A percentile compares a stretch with the other conserved stretches of the same genome.
Evolutionary conservation across 345 rosid species (phyloP).

Genomic region (Noccaea caerulescens): DNA sequence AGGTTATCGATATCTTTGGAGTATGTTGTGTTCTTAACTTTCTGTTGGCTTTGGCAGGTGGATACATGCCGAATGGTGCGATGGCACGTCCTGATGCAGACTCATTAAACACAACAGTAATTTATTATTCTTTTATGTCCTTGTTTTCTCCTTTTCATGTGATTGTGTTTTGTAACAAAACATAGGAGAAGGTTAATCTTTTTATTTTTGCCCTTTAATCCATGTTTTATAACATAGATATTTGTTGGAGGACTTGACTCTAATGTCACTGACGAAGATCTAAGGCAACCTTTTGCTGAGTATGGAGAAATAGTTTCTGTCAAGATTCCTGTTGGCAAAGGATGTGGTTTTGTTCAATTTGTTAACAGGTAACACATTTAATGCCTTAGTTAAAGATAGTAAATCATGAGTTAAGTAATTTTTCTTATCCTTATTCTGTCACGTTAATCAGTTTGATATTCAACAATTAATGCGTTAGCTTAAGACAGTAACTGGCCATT

Average conservation of each 20-base stretch:
- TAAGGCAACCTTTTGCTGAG: conserved; percentile 76
- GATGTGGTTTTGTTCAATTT: conserved; percentile 95
- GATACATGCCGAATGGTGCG: conserved; percentile 68
- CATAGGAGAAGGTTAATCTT: conserved; percentile 21
- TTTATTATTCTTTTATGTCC: conserved; percentile 10
- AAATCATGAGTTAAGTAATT: not conserved
- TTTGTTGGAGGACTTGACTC: conserved; percentile 98
- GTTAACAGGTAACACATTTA: conserved; percentile 63
- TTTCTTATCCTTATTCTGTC: not conserved
- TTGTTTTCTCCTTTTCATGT: conserved; percentile 27
- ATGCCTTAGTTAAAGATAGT: not conserved
- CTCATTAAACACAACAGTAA: conserved; percentile 84
- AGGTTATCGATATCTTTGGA: no score
- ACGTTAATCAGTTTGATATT: not conserved
- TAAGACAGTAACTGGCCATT: no score
- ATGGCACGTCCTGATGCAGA: conserved; percentile 67
- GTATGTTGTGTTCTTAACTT: not conserved
- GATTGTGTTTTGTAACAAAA: not conserved
- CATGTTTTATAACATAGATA: conserved; percentile 57
- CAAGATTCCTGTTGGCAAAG: conserved; percentile 88
- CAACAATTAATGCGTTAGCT: not conserved
- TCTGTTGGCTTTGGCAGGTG: conserved; percentile 49
- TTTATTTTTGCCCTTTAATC: conserved; percentile 17
- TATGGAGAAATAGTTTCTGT: conserved; percentile 89
- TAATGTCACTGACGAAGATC: conserved; percentile 81